Conservation (phyloP, 176 grass and related monocot species). For the Elymus sibiricus region DNA sequence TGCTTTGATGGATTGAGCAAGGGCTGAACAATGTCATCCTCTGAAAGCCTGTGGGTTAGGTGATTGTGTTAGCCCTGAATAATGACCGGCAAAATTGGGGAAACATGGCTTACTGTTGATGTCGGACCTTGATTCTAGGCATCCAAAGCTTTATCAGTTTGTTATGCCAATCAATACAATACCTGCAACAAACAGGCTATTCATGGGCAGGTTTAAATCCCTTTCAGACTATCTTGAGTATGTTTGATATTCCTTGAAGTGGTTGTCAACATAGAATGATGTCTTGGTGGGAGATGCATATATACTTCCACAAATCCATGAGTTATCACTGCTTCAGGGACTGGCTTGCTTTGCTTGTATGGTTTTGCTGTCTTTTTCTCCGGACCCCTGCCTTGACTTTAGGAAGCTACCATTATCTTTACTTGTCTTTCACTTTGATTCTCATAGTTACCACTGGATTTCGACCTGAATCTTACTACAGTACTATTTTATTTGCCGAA, state of each 20-base stretch:
- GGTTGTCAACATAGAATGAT: slow-evolving; percentile 34
- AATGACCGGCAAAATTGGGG: not conserved
- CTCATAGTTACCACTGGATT: slow-evolving; percentile 22
- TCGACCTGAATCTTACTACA: slow-evolving; percentile 22
- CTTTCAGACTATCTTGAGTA: slow-evolving; percentile 23
- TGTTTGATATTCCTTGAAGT: not conserved
- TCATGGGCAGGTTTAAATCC: slow-evolving; percentile 15
- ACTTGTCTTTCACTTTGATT: slow-evolving; percentile 30
- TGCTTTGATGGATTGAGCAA: slow-evolving; percentile 2
- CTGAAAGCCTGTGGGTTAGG: slow-evolving; percentile 10
- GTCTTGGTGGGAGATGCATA: slow-evolving; percentile 40
- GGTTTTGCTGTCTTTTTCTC: slow-evolving; percentile 37
- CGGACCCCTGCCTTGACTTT: slow-evolving; percentile 53
- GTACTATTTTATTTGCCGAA: not conserved
- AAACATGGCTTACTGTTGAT: slow-evolving; percentile 10
- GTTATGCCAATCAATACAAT: not conserved
- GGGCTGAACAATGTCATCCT: slow-evolving; percentile 7
- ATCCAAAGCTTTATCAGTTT: slow-evolving; percentile 4
- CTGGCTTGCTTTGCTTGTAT: slow-evolving; percentile 3
- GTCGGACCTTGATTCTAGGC: slow-evolving; percentile 3
- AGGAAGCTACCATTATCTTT: slow-evolving; percentile 47
- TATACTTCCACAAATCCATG: slow-evolving; percentile 49
- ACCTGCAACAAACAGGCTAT: not conserved
- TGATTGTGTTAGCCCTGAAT: slow-evolving; percentile 1
- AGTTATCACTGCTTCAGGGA: slow-evolving; percentile 3